Conservation (phyloP, 1,284 basidiomycete genomes). For the Leccinum colubrinum region DNA sequence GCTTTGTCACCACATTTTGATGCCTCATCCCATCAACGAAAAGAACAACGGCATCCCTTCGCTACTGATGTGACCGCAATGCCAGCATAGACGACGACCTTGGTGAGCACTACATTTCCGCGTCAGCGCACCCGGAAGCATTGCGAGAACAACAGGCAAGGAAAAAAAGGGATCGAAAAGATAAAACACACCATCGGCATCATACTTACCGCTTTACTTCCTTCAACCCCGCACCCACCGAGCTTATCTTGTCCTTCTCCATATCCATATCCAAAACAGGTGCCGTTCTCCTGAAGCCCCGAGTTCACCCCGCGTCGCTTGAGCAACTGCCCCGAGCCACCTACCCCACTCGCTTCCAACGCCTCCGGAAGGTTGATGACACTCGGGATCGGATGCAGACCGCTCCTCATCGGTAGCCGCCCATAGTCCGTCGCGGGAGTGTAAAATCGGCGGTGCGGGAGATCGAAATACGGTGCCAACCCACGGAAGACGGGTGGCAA, state of each 20-base stretch:
- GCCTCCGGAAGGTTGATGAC: conserved; percentile 74
- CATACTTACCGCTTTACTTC: conserved; percentile 58
- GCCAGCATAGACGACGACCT: conserved; percentile 88
- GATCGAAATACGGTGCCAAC: conserved; percentile 56
- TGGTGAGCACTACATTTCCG: conserved; percentile 72
- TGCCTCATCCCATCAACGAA: conserved; percentile 66
- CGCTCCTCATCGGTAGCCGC: conserved; percentile 57
- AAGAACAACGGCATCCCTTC: conserved; percentile 69
- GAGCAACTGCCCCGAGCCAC: conserved; percentile 21
- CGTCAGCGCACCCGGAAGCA: background rate
- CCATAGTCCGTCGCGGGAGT: conserved; percentile 87
- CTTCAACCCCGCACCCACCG: conserved; percentile 29
- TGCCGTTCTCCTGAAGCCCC: conserved; percentile 4
- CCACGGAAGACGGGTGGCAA: conserved; percentile 83
- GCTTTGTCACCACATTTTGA: conserved; percentile 31
- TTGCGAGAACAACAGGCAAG: background rate
- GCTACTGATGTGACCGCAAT: conserved; percentile 68
- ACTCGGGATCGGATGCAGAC: conserved; percentile 76
- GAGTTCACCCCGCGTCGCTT: conserved; percentile 21
- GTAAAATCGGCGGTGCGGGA: conserved; percentile 83
- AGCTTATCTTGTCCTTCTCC: conserved; percentile 24
- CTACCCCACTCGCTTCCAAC: conserved; percentile 34
- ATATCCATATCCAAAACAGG: background rate
- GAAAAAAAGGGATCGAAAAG: conserved; percentile 6
- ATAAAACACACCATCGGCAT: conserved; percentile 79